These are phyloP conservation scores for Xylaria acuta DNA, from an alignment of 495 filamentous ascomycete genomes.

Conservation along the genomic window DNA sequence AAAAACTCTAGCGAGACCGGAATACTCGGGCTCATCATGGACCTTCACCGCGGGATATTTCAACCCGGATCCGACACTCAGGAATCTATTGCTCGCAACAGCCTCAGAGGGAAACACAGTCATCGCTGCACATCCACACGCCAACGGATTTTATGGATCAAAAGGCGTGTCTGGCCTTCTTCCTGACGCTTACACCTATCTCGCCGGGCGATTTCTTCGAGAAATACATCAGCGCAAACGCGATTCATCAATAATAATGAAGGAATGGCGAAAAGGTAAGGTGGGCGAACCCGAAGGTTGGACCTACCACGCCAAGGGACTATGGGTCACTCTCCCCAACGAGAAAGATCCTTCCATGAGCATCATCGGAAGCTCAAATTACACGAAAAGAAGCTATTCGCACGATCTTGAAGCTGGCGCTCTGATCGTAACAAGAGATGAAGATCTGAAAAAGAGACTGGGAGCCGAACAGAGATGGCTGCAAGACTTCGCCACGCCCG, in stretches of 20 bases:
- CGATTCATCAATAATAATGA: constrained; percentile 68
- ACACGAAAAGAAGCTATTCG: constrained; percentile 90
- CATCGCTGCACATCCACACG: constrained; percentile 90
- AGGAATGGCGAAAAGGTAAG: constrained; percentile 87
- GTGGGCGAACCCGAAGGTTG: constrained; percentile 82
- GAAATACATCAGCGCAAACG: constrained; percentile 66
- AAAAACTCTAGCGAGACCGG: constrained; percentile 62
- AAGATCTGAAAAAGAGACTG: constrained; percentile 72
- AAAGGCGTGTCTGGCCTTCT: constrained; percentile 87
- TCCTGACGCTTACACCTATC: constrained; percentile 87
- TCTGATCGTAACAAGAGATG: constrained; percentile 81
- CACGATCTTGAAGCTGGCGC: constrained; percentile 89
- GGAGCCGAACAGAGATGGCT: constrained; percentile 81
- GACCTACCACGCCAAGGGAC: constrained; percentile 98
- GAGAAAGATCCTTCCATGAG: constrained; percentile 71
- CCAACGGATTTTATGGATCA: constrained; percentile 95
- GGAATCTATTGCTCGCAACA: constrained; percentile 76
- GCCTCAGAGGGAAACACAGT: constrained; percentile 73
- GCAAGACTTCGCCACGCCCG: constrained; percentile 68
- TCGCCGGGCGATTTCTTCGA: constrained; percentile 81
- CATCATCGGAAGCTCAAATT: constrained; percentile 91
- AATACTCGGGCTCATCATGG: constrained; percentile 75
- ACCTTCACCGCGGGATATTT: constrained; percentile 98
- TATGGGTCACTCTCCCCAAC: constrained; percentile 83
- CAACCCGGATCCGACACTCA: constrained; percentile 86